Conservation (phyloP, 805 yeast genomes). For the Saturnispora zaruensis region DNA sequence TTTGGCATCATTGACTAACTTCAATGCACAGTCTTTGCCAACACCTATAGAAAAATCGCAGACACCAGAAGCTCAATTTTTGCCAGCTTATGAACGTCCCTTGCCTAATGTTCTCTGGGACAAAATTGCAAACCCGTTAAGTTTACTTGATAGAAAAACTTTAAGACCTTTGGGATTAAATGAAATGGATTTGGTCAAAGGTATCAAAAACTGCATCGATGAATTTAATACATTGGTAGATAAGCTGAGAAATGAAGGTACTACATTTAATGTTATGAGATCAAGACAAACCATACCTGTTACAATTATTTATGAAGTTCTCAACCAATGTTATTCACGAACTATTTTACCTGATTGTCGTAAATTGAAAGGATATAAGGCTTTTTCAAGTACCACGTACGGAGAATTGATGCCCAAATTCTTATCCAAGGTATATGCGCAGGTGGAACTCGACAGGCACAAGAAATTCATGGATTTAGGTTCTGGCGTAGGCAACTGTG, state of each 20-base stretch:
- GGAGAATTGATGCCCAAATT: conserved; percentile 84
- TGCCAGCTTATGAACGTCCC: neutral
- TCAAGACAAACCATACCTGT: conserved; percentile 27
- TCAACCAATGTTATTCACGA: conserved; percentile 67
- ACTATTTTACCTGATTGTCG: conserved; percentile 67
- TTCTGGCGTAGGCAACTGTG: conserved; percentile 91
- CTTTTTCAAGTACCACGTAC: conserved; percentile 84
- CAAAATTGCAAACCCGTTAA: neutral
- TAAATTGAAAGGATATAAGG: conserved; percentile 61
- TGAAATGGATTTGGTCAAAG: conserved; percentile 4
- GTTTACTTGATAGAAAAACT: neutral
- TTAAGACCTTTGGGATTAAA: neutral
- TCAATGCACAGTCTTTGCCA: neutral
- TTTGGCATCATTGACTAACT: neutral
- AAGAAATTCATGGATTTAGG: conserved; percentile 80
- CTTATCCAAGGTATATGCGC: conserved; percentile 53
- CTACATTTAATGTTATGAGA: conserved; percentile 15
- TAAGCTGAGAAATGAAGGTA: conserved; percentile 28
- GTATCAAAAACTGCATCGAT: conserved; percentile 22
- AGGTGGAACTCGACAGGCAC: conserved; percentile 45
- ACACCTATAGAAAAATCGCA: neutral
- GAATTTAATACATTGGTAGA: conserved; percentile 37
- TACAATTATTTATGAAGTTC: conserved; percentile 52
- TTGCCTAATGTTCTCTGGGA: neutral
- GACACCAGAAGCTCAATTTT: neutral